Evolutionary conservation across 129 eudicot genomes (phyloP), one percentile per base, ranked within the genome.

Genomic region (Helichrysum umbraculigerum): DNA sequence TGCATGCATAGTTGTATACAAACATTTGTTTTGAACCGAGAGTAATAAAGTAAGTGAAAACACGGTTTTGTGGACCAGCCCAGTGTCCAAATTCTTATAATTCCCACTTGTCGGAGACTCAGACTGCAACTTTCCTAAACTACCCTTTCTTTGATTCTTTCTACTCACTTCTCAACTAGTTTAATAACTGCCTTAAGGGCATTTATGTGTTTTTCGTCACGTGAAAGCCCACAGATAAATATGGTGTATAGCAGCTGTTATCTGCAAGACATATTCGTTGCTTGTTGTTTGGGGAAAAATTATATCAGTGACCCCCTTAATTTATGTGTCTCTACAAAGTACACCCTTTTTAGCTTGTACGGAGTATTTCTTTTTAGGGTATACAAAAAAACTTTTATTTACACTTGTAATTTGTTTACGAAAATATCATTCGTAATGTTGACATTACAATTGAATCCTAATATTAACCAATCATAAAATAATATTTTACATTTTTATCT

Each of bases 101-200:
- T 75, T 75, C 79, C 79, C 72, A 75, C 72, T 30, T 75, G 79
- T 75, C 54, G 65, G 72, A 75, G 22, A 64, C 79, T 71, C n/a
- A 0, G 57, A 4, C 28, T 54, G 16, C 9, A 47, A 14, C 3
- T 47, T 47, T 47, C 50, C 66, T 44, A 64, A 47, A 75, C 34
- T 61, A 64, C 64, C 72, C 76, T 75, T n/a, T 10, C 52, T n/a
- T n/a, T n/a, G n/a, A n/a, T n/a, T n/a, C n/a, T 75, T 64, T 47
- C 51, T 52, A n/a, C 20, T 71, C 32, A 14, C 51, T 71, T 71
- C 4, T 1, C 12, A 54, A 5, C 32, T 50, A 4, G 62, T 17
- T 5, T 28, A 28, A 3, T 11, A 54, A n/a, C 47, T 17, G 30
- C 10, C 2, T 11, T 6, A 33, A 54, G 79, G 79, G 54, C 2